Evolutionary conservation across 768 basidiomycete species (phyloP).

Genomic region (Suillus discolor): DNA sequence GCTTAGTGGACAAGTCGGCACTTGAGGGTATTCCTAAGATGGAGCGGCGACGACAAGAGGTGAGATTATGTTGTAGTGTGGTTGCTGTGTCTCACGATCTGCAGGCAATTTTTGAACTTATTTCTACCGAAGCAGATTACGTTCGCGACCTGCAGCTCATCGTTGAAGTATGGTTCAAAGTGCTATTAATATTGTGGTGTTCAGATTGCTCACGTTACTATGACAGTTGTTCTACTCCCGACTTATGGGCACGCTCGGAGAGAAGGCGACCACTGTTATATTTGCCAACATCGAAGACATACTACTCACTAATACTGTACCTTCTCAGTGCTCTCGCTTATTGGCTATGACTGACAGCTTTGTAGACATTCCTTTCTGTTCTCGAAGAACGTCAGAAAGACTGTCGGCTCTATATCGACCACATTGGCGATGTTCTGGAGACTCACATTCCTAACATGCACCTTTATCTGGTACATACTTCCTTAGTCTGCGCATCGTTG

Average conservation of each 20-base stretch:
- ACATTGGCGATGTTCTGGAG: slow-evolving; percentile 82
- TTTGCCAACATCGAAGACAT: slow-evolving; percentile 96
- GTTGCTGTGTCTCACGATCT: background rate
- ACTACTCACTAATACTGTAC: slow-evolving; percentile 82
- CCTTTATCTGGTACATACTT: slow-evolving; percentile 69
- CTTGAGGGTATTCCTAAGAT: slow-evolving; percentile 75
- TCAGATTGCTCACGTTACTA: slow-evolving; percentile 5
- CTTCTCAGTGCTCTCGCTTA: background rate
- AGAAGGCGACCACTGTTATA: slow-evolving; percentile 77
- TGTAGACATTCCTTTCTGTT: slow-evolving; percentile 78
- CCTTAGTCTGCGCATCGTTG: background rate
- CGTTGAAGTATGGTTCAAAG: slow-evolving; percentile 64
- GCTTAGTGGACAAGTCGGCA: slow-evolving; percentile 83
- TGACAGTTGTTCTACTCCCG: slow-evolving; percentile 82
- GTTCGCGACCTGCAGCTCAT: slow-evolving; percentile 91
- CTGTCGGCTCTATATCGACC: slow-evolving; percentile 88
- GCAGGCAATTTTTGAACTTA: slow-evolving; percentile 92
- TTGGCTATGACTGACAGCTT: slow-evolving; percentile 6
- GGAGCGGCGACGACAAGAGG: slow-evolving; percentile 91
- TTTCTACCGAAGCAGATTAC: slow-evolving; percentile 87
- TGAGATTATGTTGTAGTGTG: slow-evolving; percentile 26
- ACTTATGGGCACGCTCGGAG: slow-evolving; percentile 69
- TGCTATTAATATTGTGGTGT: background rate
- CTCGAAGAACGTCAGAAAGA: slow-evolving; percentile 91
- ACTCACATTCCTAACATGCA: slow-evolving; percentile 75